Evolutionary conservation across 768 basidiomycete species (phyloP), one percentile per base, ranked within the genome.

Genomic region (Pisolithus albus): DNA sequence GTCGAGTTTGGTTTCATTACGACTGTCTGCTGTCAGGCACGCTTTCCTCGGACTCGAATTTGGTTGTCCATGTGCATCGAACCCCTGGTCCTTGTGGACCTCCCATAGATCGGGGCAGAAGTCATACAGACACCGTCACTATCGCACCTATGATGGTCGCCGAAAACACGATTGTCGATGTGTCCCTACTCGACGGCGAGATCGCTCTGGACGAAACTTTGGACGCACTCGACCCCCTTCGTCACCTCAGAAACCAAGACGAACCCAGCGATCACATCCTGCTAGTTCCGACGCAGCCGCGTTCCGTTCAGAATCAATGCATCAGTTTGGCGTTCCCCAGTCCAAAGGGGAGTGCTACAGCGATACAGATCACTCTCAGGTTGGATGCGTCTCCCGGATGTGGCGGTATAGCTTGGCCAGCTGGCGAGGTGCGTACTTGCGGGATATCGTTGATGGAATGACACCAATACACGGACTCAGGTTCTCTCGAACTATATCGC

Each of bases 351-450:
- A 30, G 46, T 45, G 45, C 52, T 45, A 44, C 54, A 36, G 19
- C 40, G 39, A 49, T 60, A 52, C 54, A 51, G 44, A 51, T 85
- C 51, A 53, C 63, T 4, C 76, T 94, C 37, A 70, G 73, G 19
- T 78, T 93, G 3, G 90, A 94, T 64, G 82, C 91, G 7, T 74
- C 83, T 40, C 88, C 89, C 16, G 93, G 93, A 1, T 96, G 93
- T 64, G 93, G 93, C 13, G 93, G 93, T 5, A 79, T 93, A 37
- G 83, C 88, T 2, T 95, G 93, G 93, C 90, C 90, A 4, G 89
- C 92, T 7, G 93, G 92, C 58, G 82, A 91, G 79, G 92, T 92
- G 58, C 58, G 71, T 64, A 36, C 38, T 39, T 51, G n/a, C 7
- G 44, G 28, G 44, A 46, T 34, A n/a, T 38, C 30, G 37, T 46